Evolutionary conservation across 768 basidiomycete genomes (phyloP), one percentile per base, ranked within the genome.

Genomic region (Lentinula boryana): DNA sequence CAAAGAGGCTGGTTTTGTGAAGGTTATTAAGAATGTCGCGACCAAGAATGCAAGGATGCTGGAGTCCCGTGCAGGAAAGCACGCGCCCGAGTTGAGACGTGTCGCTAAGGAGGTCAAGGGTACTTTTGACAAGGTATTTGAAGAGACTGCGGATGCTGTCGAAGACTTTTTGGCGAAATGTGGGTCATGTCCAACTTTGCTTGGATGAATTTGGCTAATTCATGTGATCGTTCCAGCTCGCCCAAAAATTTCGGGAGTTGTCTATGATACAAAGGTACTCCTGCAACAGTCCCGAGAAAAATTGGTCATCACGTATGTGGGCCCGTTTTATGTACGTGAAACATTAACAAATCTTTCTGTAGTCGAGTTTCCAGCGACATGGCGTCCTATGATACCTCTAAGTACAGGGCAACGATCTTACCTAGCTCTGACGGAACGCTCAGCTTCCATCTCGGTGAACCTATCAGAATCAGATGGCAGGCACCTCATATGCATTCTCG

Each of bases 1-100:
- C 64, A 93, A 95, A 73, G 96, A 98, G 61, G 96, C 95, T 1
- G 97, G 97, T 56, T 91, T 98, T 64, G 93, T 96, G 66, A 97
- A 98, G 77, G 95, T 98, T n/a, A 88, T 99, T 72, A 95, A 95
- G 75, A 91, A 82, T 62, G 93, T 95, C 9, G 95, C 95, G 3
- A 86, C 81, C 68, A 88, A 87, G 76, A 92, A 93, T 63, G 91
- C 86, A 0, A 81, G 83, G 32, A 79, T 89, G 6, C 70, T 96
- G 27, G 91, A 93, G 67, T 84, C 81, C 9, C 82, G 84, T 33
- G 91, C 91, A 10, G 88, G 84, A n/a, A 83, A 81, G 53, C 91
- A 95, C 72, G 91, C 85, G 6, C 91, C 91, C 0, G 89, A 93
- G 67, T 81, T 98, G 62, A 82, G 83, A 71, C 81, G 91, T 32